A percentile compares a stretch with the other conserved stretches of the same genome.
phyloP scores from a whole-genome alignment of 805 yeast species.

The Suhomyces canberraensis region DNA sequence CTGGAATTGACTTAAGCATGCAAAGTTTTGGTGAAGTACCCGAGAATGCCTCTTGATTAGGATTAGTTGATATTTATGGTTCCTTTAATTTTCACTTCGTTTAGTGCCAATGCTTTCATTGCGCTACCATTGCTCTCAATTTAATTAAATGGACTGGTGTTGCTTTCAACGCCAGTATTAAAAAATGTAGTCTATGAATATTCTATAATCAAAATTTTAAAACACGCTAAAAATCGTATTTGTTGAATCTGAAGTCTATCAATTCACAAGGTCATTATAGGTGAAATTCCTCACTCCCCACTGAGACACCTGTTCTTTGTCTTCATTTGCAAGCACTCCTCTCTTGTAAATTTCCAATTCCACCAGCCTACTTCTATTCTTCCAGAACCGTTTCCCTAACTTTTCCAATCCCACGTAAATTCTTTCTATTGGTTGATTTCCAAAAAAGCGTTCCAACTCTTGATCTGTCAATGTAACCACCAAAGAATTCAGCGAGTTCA shows the following conservation, averaged over 20 bases:
- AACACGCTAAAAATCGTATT: too few relatives aligned
- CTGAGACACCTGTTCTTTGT: not conserved
- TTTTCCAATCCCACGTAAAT: slow-evolving; percentile 9
- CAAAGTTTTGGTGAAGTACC: slow-evolving; percentile 16
- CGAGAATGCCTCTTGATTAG: not conserved
- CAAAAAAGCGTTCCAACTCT: slow-evolving; percentile 13
- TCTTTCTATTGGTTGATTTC: slow-evolving; percentile 11
- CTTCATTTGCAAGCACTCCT: not conserved
- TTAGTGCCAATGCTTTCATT: too few relatives aligned
- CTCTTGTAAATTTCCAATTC: slow-evolving; percentile 1
- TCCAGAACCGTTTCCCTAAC: not conserved
- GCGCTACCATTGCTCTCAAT: too few relatives aligned
- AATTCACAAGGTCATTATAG: too few relatives aligned
- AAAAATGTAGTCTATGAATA: too few relatives aligned
- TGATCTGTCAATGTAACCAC: slow-evolving; percentile 12
- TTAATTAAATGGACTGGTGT: too few relatives aligned
- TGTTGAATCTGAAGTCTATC: too few relatives aligned
- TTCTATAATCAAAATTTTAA: too few relatives aligned
- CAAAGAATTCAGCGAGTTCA: slow-evolving; percentile 13
- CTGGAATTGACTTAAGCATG: slow-evolving; percentile 67
- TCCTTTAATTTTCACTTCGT: too few relatives aligned
- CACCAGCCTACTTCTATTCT: not conserved
- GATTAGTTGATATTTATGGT: too few relatives aligned
- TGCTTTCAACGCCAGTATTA: too few relatives aligned
- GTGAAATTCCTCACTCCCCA: not conserved